Percentiles rank a stretch among this genome's conserved stretches.
Conservation (phyloP, 2,329 filamentous ascomycete genomes). For the Fusarium robinianum region DNA sequence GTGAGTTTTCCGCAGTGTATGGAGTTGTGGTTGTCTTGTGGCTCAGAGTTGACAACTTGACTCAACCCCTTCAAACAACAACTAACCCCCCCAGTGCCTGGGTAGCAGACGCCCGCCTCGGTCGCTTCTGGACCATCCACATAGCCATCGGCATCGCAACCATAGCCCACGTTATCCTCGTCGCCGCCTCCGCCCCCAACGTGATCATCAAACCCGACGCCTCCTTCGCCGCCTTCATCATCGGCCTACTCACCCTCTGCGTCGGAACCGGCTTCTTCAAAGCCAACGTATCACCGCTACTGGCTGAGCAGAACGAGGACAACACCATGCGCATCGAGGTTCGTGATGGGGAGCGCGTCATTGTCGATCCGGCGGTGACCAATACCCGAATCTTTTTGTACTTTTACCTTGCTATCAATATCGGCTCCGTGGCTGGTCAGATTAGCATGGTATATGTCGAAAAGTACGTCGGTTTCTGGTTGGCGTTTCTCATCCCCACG, state of each 20-base stretch:
- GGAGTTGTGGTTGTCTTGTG: too few species aligned
- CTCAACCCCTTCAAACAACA: slow-evolving; percentile 7
- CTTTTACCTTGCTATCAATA: slow-evolving; percentile 63
- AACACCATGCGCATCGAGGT: slow-evolving; percentile 61
- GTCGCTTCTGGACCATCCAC: slow-evolving; percentile 74
- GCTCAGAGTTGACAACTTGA: too few species aligned
- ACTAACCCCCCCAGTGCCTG: slow-evolving; percentile 46
- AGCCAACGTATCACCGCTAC: slow-evolving; percentile 73
- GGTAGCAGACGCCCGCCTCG: slow-evolving; percentile 71
- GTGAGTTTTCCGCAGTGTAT: slow-evolving; percentile 48
- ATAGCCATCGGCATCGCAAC: slow-evolving; percentile 68
- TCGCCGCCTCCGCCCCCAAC: slow-evolving; percentile 64
- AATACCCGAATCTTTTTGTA: slow-evolving; percentile 71
- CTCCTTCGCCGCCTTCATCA: slow-evolving; percentile 68
- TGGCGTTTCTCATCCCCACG: slow-evolving; percentile 70
- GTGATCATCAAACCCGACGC: slow-evolving; percentile 63
- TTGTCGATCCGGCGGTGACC: slow-evolving; percentile 71
- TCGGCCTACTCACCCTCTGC: slow-evolving; percentile 60
- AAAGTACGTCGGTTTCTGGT: slow-evolving; percentile 77
- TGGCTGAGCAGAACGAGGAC: slow-evolving; percentile 71
- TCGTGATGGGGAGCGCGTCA: slow-evolving; percentile 66
- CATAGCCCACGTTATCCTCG: slow-evolving; percentile 68
- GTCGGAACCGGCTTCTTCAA: slow-evolving; percentile 82
- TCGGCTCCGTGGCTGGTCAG: slow-evolving; percentile 65
- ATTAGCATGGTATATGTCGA: slow-evolving; percentile 72